phyloP scores from a whole-genome alignment of 2,329 filamentous ascomycete genomes.

The Dactylellina cionopaga region DNA sequence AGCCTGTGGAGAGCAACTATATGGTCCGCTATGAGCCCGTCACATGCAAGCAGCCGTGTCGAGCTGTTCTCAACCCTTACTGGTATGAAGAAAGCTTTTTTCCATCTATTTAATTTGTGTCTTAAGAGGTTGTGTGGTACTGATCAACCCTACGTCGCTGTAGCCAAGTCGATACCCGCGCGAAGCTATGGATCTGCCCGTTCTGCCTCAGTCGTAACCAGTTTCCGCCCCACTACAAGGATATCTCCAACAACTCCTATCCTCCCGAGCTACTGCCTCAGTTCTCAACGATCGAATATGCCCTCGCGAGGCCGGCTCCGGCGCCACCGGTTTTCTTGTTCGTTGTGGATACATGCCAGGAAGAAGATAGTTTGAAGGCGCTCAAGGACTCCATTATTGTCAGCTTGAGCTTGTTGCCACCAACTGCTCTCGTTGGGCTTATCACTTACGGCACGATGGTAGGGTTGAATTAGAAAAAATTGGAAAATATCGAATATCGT shows the following conservation, averaged over 20 bases:
- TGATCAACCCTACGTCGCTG: slow-evolving; percentile 16
- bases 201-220: slow-evolving; percentile 87
- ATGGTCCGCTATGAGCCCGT: slow-evolving; percentile 91
- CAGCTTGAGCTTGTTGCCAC: slow-evolving; percentile 82
- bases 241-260: slow-evolving; percentile 83
- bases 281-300: slow-evolving; percentile 91
- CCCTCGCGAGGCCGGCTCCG: slow-evolving; percentile 81
- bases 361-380: slow-evolving; percentile 83
- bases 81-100: slow-evolving; percentile 76
- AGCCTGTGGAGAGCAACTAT: slow-evolving; percentile 65
- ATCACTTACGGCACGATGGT: slow-evolving; percentile 95
- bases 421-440: slow-evolving; percentile 81
- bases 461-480: slow-evolving; percentile 59
- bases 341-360: slow-evolving; percentile 87
- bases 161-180: slow-evolving; percentile 84
- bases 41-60: slow-evolving; percentile 89
- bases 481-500: too few species aligned
- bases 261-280: slow-evolving; percentile 82
- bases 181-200: slow-evolving; percentile 86
- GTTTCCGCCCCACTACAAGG: slow-evolving; percentile 86
- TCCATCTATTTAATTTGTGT: not conserved
- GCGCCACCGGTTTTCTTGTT: slow-evolving; percentile 86
- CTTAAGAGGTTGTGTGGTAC: not conserved
- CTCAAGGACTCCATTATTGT: slow-evolving; percentile 87
- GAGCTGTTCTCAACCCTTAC: slow-evolving; percentile 95